A percentile compares a stretch with the other conserved stretches of the same genome.
Evolutionary conservation across 2,329 filamentous ascomycete genomes (phyloP).

Genomic region (Alternaria triticina): DNA sequence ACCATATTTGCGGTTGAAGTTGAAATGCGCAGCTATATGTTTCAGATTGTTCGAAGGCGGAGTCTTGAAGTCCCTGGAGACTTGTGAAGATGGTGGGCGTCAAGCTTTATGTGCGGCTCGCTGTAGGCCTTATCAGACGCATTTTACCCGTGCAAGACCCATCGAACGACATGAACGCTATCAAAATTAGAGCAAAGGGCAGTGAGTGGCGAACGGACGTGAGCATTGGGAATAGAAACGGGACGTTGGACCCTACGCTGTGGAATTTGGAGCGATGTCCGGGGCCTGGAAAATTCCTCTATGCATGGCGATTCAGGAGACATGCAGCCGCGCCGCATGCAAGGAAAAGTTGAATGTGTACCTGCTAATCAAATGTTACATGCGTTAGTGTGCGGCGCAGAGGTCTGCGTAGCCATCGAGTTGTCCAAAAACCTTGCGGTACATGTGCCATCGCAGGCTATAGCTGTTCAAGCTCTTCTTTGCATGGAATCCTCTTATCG

Average conservation of each 20-base stretch:
- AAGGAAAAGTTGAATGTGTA: too few species aligned
- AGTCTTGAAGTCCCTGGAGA: constrained; percentile 4
- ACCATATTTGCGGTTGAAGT: constrained; percentile 1
- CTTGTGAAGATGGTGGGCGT: neutral
- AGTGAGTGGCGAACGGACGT: neutral
- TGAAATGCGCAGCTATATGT: neutral
- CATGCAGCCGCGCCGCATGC: neutral
- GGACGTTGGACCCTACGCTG: neutral
- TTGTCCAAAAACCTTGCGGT: too few species aligned
- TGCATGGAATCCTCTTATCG: too few species aligned
- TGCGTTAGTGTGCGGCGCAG: too few species aligned
- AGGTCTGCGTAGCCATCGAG: too few species aligned
- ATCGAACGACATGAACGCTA: neutral
- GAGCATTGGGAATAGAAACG: neutral
- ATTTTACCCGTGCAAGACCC: neutral
- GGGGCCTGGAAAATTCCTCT: neutral
- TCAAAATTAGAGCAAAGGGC: neutral
- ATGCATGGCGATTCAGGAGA: neutral
- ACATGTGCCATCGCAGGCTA: too few species aligned
- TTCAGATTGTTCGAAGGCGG: neutral
- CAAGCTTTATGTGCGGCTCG: constrained; percentile 9
- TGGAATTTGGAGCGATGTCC: neutral
- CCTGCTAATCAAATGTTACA: too few species aligned
- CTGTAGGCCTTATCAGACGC: neutral
- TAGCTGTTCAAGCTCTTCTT: too few species aligned